Percentiles rank a stretch among this genome's conserved stretches.
These are phyloP conservation scores for Coemansia sp. DNA, from an alignment of 192 early-diverging fungal genomes.

Conservation along the genomic window DNA sequence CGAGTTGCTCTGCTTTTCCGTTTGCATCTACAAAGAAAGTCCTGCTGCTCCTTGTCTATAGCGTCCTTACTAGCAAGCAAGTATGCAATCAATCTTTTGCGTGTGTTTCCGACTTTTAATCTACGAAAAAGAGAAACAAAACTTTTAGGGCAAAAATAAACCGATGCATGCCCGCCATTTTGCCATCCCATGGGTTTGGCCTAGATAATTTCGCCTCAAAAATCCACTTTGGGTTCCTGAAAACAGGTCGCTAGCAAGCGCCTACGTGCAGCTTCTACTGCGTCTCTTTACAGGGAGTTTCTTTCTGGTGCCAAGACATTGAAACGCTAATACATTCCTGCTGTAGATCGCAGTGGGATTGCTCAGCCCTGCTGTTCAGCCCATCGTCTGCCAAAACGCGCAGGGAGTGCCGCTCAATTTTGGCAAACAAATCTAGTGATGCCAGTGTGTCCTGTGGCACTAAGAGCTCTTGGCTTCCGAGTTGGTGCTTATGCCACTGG, in stretches of 20 bases:
- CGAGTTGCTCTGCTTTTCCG: background rate
- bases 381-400: background rate
- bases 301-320: background rate
- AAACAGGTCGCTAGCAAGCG: background rate
- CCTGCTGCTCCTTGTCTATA: background rate
- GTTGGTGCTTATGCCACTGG: background rate
- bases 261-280: background rate
- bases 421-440: background rate
- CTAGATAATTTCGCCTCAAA: background rate
- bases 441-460: background rate
- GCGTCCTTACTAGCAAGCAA: background rate
- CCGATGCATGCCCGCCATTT: background rate
- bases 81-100: background rate
- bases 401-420: background rate
- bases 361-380: slow-evolving; percentile 5
- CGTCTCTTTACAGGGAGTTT: background rate
- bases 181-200: background rate
- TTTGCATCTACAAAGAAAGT: slow-evolving; percentile 1
- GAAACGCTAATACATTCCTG: background rate
- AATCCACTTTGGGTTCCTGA: background rate
- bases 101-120: background rate
- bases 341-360: background rate
- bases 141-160: background rate
- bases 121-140: background rate
- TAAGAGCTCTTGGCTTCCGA: background rate